Conservation (phyloP, 495 filamentous ascomycete genomes). For the Cercophora newfieldiana region DNA sequence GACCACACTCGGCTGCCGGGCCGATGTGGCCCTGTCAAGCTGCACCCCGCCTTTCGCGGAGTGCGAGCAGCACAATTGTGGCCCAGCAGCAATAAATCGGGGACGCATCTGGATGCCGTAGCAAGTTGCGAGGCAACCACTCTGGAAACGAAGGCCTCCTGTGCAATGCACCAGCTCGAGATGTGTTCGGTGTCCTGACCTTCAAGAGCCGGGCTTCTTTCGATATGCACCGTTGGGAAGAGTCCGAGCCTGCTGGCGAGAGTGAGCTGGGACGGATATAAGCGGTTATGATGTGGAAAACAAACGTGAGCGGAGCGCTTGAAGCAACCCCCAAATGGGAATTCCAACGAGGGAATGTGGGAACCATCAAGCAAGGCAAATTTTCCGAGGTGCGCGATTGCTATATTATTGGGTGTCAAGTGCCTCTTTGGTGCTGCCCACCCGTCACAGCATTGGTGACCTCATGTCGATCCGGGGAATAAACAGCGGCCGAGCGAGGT, state of each 20-base stretch:
- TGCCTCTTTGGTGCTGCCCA: background rate
- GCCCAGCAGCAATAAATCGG: constrained; percentile 1
- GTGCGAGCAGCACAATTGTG: background rate
- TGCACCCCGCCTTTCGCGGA: constrained; percentile 13
- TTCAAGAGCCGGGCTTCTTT: background rate
- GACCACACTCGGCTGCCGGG: background rate
- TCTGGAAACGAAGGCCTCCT: background rate
- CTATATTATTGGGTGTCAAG: too few species aligned
- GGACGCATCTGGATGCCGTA: background rate
- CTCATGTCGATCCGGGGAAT: background rate
- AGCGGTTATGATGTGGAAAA: background rate
- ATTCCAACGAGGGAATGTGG: background rate
- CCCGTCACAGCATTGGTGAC: background rate
- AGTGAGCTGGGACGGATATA: background rate
- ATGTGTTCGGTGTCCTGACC: background rate
- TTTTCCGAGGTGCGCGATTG: too few species aligned
- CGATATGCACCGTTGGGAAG: background rate
- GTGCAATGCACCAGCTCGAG: background rate
- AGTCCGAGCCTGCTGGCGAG: background rate
- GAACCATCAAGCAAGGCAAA: background rate
- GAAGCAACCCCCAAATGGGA: background rate
- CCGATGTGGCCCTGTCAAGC: background rate
- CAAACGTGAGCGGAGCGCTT: background rate
- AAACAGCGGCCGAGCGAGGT: background rate
- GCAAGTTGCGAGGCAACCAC: constrained; percentile 1